Percentiles rank a stretch among this genome's conserved stretches.
phyloP scores from a whole-genome alignment of 2,329 filamentous ascomycete species.

The Aspergillus terreus region DNA sequence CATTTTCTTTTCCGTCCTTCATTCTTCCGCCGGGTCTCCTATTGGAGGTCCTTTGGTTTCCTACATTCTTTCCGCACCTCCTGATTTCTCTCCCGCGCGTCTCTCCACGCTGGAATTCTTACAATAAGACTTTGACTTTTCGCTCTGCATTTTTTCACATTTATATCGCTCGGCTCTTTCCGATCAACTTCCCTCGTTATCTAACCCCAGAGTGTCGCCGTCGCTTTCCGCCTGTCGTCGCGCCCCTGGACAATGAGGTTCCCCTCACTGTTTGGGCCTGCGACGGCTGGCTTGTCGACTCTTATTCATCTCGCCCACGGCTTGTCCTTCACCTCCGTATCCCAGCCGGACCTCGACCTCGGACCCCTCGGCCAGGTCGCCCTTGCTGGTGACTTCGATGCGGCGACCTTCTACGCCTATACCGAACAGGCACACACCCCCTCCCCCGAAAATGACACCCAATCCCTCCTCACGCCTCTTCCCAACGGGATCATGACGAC shows the following conservation, averaged over 20 bases:
- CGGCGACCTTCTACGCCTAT: conserved; percentile 85
- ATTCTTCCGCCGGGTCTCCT: neutral
- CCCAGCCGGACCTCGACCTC: conserved; percentile 60
- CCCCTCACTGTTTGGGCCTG: conserved; percentile 44
- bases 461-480: conserved; percentile 74
- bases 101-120: neutral
- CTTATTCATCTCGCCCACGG: conserved; percentile 24
- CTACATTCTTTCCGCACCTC: conserved; percentile 18
- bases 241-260: conserved; percentile 40
- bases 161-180: neutral
- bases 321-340: conserved; percentile 34
- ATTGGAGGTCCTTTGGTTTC: neutral
- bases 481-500: conserved; percentile 80
- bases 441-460: conserved; percentile 68
- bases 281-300: conserved; percentile 38
- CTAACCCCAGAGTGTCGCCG: conserved; percentile 7
- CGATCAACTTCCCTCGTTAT: neutral
- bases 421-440: conserved; percentile 66
- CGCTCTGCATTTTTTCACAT: neutral
- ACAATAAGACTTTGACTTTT: neutral
- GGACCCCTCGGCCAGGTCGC: conserved; percentile 75
- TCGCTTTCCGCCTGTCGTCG: conserved; percentile 32
- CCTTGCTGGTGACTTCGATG: conserved; percentile 83
- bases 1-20: neutral
- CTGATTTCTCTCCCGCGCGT: neutral